Conservation (phyloP, 2,329 filamentous ascomycete species). For the Fusarium veterinarium region DNA sequence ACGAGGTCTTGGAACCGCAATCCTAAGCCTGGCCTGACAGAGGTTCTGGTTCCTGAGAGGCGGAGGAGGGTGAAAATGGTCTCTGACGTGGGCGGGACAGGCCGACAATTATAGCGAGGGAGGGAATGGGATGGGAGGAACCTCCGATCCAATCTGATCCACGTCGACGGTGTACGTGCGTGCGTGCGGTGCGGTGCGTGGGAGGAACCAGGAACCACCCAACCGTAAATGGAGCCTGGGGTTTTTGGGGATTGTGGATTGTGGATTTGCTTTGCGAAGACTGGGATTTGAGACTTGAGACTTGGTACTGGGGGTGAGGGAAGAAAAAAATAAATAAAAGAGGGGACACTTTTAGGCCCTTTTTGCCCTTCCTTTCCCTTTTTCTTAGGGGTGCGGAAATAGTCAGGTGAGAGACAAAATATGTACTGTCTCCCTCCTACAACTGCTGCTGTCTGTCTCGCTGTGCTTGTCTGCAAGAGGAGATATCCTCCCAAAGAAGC, state of each 20-base stretch:
- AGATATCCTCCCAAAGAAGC: conserved; percentile 10
- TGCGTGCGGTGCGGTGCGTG: conserved; percentile 12
- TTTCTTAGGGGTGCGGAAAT: conserved; percentile 36
- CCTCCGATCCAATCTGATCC: conserved; percentile 40
- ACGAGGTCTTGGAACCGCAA: conserved; percentile 39
- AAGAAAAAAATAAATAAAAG: conserved; percentile 27
- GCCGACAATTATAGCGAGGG: conserved; percentile 42
- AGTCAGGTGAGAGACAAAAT: conserved; percentile 38
- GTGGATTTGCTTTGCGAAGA: conserved; percentile 30
- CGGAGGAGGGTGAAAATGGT: conserved; percentile 33
- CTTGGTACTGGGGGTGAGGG: conserved; percentile 33
- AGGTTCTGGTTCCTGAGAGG: conserved; percentile 29
- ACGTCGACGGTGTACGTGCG: conserved; percentile 14
- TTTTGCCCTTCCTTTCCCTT: conserved; percentile 15
- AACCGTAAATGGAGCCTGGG: conserved; percentile 40
- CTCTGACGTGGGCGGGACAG: conserved; percentile 42
- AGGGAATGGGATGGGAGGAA: conserved; percentile 36
- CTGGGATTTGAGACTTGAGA: conserved; percentile 34
- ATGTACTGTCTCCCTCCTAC: conserved; percentile 18
- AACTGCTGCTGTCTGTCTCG: neutral
- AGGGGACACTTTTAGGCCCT: conserved; percentile 33
- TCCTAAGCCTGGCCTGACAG: conserved; percentile 34
- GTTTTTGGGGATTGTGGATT: conserved; percentile 39
- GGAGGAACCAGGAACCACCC: conserved; percentile 41
- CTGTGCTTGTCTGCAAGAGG: conserved; percentile 18